phyloP scores from a whole-genome alignment of 2,329 filamentous ascomycete genomes.

The Curvularia eragrostidis region DNA sequence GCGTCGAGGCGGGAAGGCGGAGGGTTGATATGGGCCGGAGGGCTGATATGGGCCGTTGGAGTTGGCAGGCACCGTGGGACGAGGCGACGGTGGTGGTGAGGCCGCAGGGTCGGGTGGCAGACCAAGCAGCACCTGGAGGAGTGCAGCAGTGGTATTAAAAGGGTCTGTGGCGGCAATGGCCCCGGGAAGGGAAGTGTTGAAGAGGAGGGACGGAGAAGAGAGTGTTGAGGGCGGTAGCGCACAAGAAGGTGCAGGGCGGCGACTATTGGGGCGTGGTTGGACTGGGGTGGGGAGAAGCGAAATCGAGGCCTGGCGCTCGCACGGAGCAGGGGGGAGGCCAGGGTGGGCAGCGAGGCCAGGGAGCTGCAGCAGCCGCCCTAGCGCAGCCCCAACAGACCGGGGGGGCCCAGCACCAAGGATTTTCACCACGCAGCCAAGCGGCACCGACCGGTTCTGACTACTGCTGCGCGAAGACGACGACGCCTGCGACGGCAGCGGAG shows the following conservation, averaged over 20 bases:
- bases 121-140: conserved; percentile 21
- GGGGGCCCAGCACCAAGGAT: conserved; percentile 36
- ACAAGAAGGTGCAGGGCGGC: conserved; percentile 37
- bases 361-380: conserved; percentile 32
- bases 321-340: conserved; percentile 16
- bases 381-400: conserved; percentile 45
- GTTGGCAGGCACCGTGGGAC: conserved; percentile 30
- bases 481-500: conserved; percentile 20
- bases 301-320: conserved; percentile 31
- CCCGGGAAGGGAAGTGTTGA: conserved; percentile 39
- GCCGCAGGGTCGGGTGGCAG: conserved; percentile 20
- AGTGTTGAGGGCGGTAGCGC: conserved; percentile 47
- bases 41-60: conserved; percentile 3
- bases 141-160: conserved; percentile 38
- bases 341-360: conserved; percentile 16
- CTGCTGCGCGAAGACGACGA: conserved; percentile 11
- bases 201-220: conserved; percentile 32
- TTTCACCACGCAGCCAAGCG: conserved; percentile 37
- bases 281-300: conserved; percentile 36
- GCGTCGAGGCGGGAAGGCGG: conserved; percentile 6
- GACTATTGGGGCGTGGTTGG: conserved; percentile 40
- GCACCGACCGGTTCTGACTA: conserved; percentile 36
- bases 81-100: conserved; percentile 27
- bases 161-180: conserved; percentile 44
- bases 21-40: neutral